These are phyloP conservation scores for Rhododendron ferrugineum DNA, from an alignment of 148 eudicot species.

Conservation along the genomic window DNA sequence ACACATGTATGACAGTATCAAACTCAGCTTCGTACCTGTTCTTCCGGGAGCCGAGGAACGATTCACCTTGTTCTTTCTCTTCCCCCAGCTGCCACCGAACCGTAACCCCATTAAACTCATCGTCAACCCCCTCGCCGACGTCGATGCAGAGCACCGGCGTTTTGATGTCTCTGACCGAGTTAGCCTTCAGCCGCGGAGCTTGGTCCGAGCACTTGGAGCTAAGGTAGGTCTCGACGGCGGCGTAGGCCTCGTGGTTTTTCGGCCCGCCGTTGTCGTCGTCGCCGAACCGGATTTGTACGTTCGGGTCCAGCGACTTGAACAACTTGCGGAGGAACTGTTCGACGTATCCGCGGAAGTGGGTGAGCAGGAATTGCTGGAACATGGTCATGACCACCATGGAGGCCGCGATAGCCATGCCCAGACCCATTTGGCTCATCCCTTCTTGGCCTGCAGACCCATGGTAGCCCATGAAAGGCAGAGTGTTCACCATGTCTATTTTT, in stretches of 20 bases:
- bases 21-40: not conserved
- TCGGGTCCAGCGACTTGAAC: conserved; percentile 15
- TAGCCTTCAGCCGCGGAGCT: conserved; percentile 41
- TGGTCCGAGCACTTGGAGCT: conserved; percentile 21
- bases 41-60: not conserved
- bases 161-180: conserved; percentile 14
- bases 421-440: not conserved
- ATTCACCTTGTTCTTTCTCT: conserved; percentile 16
- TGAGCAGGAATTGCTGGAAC: not conserved
- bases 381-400: not conserved
- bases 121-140: conserved; percentile 42
- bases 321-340: not conserved
- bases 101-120: conserved; percentile 32
- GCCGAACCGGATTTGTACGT: conserved; percentile 33
- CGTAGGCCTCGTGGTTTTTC: conserved; percentile 28
- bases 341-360: not conserved
- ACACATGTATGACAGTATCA: not conserved
- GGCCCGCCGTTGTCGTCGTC: conserved; percentile 25
- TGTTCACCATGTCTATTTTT: not conserved
- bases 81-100: conserved; percentile 35
- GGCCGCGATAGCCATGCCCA: not conserved
- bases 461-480: not conserved
- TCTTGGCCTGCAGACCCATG: not conserved
- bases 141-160: conserved; percentile 31
- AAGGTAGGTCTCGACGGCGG: conserved; percentile 33